Conservation (phyloP, 805 yeast genomes). For the Starmerella asiatica region DNA sequence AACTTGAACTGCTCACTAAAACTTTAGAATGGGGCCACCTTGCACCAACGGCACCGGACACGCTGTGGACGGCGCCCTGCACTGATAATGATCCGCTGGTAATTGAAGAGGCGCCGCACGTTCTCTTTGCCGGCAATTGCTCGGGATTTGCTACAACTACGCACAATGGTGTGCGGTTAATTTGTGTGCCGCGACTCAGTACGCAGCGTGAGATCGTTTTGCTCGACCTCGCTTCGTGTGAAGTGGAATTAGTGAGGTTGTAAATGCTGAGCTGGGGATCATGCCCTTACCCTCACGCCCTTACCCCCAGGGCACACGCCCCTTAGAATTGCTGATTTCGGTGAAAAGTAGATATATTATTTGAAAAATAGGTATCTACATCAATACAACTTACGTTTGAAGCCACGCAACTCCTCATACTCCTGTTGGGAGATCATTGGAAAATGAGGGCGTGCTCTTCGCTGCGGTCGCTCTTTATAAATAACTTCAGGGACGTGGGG, state of each 20-base stretch:
- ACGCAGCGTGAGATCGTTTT: conserved; percentile 52
- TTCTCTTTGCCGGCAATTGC: conserved; percentile 79
- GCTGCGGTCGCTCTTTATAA: not conserved
- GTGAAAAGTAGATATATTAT: no score
- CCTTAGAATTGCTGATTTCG: no score
- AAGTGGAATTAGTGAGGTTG: no score
- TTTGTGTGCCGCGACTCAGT: conserved; percentile 60
- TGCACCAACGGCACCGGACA: conserved; percentile 93
- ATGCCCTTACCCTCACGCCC: no score
- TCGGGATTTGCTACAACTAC: conserved; percentile 35
- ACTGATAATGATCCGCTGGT: conserved; percentile 68
- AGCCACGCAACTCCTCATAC: not conserved
- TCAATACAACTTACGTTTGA: no score
- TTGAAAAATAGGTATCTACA: no score
- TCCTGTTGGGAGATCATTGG: not conserved
- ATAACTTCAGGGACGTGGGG: no score
- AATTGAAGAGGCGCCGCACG: conserved; percentile 62
- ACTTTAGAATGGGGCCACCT: conserved; percentile 73
- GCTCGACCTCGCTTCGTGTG: conserved; percentile 45
- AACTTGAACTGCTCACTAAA: conserved; percentile 47
- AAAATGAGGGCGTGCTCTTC: not conserved
- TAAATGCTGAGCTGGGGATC: no score
- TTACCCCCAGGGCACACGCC: no score
- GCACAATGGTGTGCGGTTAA: conserved; percentile 32
- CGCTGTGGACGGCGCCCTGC: conserved; percentile 80